Evolutionary conservation across 2,329 filamentous ascomycete species (phyloP), one percentile per base, ranked within the genome.

Genomic region (Dichotomopilus funicola): DNA sequence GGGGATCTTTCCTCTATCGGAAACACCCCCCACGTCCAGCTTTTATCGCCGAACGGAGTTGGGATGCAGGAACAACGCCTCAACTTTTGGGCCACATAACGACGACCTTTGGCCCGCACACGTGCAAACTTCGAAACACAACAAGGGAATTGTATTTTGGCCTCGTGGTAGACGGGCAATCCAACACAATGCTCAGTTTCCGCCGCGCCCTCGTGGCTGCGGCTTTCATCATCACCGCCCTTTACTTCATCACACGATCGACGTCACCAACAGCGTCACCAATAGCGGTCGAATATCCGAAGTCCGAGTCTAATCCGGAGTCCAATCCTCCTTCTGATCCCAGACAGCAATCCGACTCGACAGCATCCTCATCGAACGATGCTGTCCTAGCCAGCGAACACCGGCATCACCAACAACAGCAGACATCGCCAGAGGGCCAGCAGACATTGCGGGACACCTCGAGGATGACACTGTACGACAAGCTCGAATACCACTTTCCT

Each of bases 401-500:
- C 50, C 58, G 49, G 50, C 59, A 56, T 49, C 40, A 63, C 59
- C 48, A 62, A 50, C 59, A 56, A 48, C 40, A 63, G 59, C 48
- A 62, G 55, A 36, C 62, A 50, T 52, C 58, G 56, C 13, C 36
- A 33, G 59, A 36, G 53, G 64, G 58, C 36, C 85, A 89, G 37
- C 36, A 53, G 44, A 10, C 81, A 51, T 73, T 90, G 62, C 78
- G 84, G 53, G 87, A 92, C 70, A 78, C 89, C 67, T 83, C 84
- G 56, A 81, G 79, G 67, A 84, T 88, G 73, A 84, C 87, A 12
- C 78, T 91, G 52, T 78, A 76, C 78, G 87, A 81, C 75, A 96
- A 94, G 73, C 82, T 99, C 55, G 86, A 86, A 51, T 96, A 95
- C 75, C 88, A 95, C 64, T 97, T 94, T 72, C 90, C 91, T 19